phyloP scores from a whole-genome alignment of 2,329 filamentous ascomycete species.

The Penicillium aurantiogriseum region DNA sequence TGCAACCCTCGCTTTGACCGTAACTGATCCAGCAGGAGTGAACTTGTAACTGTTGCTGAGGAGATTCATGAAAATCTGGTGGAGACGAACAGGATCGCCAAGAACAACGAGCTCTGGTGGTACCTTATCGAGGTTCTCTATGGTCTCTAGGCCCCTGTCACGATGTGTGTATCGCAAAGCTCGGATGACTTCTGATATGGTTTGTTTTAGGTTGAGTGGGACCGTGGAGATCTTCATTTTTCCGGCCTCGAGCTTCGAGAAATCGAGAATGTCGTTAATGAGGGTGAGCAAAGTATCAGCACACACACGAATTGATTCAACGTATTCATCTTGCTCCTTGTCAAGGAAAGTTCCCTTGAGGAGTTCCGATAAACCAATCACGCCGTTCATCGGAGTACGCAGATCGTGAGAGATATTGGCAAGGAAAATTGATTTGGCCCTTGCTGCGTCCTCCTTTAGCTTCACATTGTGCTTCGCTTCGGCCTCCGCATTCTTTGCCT shows the following conservation, averaged over 20 bases:
- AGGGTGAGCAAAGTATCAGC: constrained; percentile 76
- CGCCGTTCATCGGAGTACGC: constrained; percentile 92
- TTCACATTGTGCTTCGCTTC: constrained; percentile 65
- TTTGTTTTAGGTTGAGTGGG: constrained; percentile 71
- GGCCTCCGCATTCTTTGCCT: constrained; percentile 63
- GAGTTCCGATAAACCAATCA: constrained; percentile 71
- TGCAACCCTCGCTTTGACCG: constrained; percentile 73
- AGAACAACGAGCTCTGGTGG: constrained; percentile 66
- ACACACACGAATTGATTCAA: constrained; percentile 64
- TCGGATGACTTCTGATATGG: constrained; percentile 63
- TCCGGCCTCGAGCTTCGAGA: constrained; percentile 80
- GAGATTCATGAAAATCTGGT: constrained; percentile 77
- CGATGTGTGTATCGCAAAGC: constrained; percentile 63
- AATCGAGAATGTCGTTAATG: constrained; percentile 88
- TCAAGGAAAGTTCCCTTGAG: constrained; percentile 58
- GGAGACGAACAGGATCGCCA: constrained; percentile 78
- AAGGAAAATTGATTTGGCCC: constrained; percentile 88
- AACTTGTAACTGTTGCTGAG: constrained; percentile 95
- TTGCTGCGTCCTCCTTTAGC: constrained; percentile 65
- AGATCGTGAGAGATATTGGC: constrained; percentile 88
- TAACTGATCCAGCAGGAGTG: constrained; percentile 81
- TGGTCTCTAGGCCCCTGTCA: constrained; percentile 59
- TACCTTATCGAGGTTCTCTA: constrained; percentile 62
- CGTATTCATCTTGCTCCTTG: constrained; percentile 60
- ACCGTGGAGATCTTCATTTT: constrained; percentile 88